Percentiles rank a stretch among this genome's conserved stretches.
phyloP scores from a whole-genome alignment of 208 protist genomes.

The Trypanosoma congolense region DNA sequence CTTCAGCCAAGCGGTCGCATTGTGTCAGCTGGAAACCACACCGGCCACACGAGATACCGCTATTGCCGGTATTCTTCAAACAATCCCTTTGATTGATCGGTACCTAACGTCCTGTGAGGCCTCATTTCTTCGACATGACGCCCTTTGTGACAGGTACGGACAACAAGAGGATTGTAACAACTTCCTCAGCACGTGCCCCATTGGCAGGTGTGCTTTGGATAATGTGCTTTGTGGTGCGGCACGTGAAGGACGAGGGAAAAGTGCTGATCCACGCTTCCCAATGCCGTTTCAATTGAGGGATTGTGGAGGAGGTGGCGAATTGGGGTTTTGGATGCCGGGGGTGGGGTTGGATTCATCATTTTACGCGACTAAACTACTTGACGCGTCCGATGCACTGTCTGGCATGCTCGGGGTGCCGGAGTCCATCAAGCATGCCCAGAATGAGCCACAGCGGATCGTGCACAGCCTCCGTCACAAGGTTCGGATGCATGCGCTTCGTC shows the following conservation, averaged over 20 bases:
- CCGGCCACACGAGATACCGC: constrained; percentile 12
- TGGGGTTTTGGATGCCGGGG: constrained; percentile 23
- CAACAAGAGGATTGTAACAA: neutral
- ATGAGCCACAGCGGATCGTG: constrained; percentile 11
- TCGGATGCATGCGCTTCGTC: constrained; percentile 19
- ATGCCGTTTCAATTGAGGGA: too few relatives aligned
- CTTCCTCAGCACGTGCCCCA: constrained; percentile 13
- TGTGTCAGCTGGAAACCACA: constrained; percentile 6
- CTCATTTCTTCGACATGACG: constrained; percentile 12
- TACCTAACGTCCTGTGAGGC: constrained; percentile 14
- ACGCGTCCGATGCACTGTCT: constrained; percentile 31
- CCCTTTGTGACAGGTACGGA: constrained; percentile 2
- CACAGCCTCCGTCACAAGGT: constrained; percentile 22
- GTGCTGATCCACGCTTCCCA: neutral
- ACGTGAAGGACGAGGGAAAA: neutral
- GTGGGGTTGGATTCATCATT: constrained; percentile 31
- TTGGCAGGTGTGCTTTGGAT: constrained; percentile 8
- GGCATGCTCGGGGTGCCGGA: constrained; percentile 18
- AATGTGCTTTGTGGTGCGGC: neutral
- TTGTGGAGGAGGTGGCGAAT: neutral
- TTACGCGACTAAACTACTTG: constrained; percentile 33
- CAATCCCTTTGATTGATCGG: constrained; percentile 16
- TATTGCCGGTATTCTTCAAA: constrained; percentile 7
- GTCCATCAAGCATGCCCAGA: neutral
- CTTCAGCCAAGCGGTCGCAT: constrained; percentile 14